Conservation (phyloP, 306 rosid genomes). For the Rubus parviflorus region DNA sequence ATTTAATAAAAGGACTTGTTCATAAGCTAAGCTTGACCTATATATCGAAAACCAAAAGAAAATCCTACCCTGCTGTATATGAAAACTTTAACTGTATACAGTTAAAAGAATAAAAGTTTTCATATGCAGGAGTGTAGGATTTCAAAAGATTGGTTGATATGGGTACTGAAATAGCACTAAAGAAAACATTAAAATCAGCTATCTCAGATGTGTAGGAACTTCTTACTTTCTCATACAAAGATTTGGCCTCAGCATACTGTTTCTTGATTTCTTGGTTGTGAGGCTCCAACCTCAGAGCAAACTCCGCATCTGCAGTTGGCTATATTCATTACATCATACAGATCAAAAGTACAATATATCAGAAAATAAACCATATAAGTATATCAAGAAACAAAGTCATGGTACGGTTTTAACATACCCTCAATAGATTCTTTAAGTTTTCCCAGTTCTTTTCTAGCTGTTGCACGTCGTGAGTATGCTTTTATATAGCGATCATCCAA, state of each 20-base stretch:
- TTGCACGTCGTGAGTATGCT: slow-evolving; percentile 91
- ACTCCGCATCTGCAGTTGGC: slow-evolving; percentile 78
- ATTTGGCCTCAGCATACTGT: slow-evolving; percentile 77
- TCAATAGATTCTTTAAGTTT: slow-evolving; percentile 78
- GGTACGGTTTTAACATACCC: slow-evolving; percentile 46
- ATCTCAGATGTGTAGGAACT: background rate
- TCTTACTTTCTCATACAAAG: slow-evolving; percentile 76
- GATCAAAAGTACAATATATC: slow-evolving; percentile 30
- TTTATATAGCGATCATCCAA: slow-evolving; percentile 93
- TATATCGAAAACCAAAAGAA: background rate
- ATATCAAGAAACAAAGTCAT: slow-evolving; percentile 18
- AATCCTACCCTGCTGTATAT: background rate
- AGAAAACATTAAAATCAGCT: background rate
- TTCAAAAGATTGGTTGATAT: background rate
- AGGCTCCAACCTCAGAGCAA: slow-evolving; percentile 91
- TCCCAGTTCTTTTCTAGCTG: slow-evolving; percentile 88
- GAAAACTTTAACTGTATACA: background rate
- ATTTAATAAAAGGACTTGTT: background rate
- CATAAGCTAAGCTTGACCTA: background rate
- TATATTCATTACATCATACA: slow-evolving; percentile 37
- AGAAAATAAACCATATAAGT: slow-evolving; percentile 4
- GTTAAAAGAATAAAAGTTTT: background rate
- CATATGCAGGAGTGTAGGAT: background rate
- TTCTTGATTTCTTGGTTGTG: slow-evolving; percentile 90
- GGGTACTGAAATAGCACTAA: background rate